phyloP scores from a whole-genome alignment of 164 flowering plant genomes.

The Vitis cinerea region DNA sequence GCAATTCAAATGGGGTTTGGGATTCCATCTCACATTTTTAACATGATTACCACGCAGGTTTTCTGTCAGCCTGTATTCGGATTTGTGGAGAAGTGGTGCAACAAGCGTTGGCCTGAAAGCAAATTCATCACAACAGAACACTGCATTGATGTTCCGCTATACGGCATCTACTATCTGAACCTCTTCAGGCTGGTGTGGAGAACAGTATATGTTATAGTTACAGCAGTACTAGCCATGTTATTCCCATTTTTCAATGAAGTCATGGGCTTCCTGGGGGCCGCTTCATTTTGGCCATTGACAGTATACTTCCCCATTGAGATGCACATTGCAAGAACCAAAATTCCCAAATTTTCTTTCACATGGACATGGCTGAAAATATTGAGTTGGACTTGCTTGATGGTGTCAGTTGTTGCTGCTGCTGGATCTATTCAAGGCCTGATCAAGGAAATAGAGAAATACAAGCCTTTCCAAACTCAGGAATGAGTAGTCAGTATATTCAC shows the following conservation, averaged over 20 bases:
- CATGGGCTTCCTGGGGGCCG: constrained; percentile 75
- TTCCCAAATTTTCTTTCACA: constrained; percentile 42
- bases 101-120: constrained; percentile 52
- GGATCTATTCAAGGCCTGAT: constrained; percentile 75
- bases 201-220: constrained; percentile 57
- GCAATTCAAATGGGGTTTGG: too few species aligned
- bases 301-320: constrained; percentile 91
- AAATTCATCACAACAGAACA: constrained; percentile 52
- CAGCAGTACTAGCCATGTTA: constrained; percentile 73
- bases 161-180: constrained; percentile 42
- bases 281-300: constrained; percentile 76
- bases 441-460: constrained; percentile 42
- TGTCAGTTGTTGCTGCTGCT: constrained; percentile 65
- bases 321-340: constrained; percentile 59
- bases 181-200: constrained; percentile 73
- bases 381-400: constrained; percentile 64
- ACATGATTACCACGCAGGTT: constrained; percentile 37
- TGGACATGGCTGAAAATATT: constrained; percentile 74
- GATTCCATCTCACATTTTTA: too few species aligned
- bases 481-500: constrained; percentile 1
- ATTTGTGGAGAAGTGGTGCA: constrained; percentile 44
- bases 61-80: constrained; percentile 73
- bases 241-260: constrained; percentile 88
- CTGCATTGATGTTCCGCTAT: constrained; percentile 35
- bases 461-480: constrained; percentile 51